Evolutionary conservation across 352 stramenopile genomes (phyloP), one percentile per base, ranked within the genome.

Genomic region (Pythium insidiosum): DNA sequence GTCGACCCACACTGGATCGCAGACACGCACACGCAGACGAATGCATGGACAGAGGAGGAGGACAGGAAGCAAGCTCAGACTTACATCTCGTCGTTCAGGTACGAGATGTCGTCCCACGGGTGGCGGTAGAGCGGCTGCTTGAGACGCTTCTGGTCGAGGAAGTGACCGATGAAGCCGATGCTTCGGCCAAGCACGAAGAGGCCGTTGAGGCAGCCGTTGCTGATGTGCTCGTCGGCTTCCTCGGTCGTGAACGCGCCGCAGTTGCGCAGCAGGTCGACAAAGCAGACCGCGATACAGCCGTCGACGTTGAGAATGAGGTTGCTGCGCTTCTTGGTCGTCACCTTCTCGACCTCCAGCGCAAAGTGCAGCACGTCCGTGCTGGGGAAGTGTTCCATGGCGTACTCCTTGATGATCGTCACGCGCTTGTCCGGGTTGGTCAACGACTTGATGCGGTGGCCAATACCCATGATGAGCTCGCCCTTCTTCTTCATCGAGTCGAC

Each of bases 251-350:
- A 95, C 36, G 86, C 80, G 22, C 84, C 84, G 45, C 82, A 96
- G 54, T 85, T 86, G 46, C 94, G 85, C 44, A 98, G 68, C 67
- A 98, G 59, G 59, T 98, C 95, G 28, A 98, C 93, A 64, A 98
- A 98, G 69, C 89, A 98, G 23, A 94, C 92, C 33, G 92, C 95
- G 51, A 98, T 98, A 50, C 90, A 97, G 37, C 93, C 95, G 59
- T 98, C 95, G 23, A 98, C 95, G 70, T 98, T 98, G 18, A 98
- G 68, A 58, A 98, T 98, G n/a, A 98, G 64, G 60, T 95, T 98
- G 53, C 88, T 92, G 60, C 87, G 92, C 74, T 98, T 98, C 73
- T 97, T 96, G 12, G 92, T 98, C 29, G 95, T 98, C 45, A 97
- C 83, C 68, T 97, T 86, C 61, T 98, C 93, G 38, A 98, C 92